These are phyloP conservation scores for Penicillium sp. DNA, from an alignment of 2,329 filamentous ascomycete genomes.

Conservation along the genomic window DNA sequence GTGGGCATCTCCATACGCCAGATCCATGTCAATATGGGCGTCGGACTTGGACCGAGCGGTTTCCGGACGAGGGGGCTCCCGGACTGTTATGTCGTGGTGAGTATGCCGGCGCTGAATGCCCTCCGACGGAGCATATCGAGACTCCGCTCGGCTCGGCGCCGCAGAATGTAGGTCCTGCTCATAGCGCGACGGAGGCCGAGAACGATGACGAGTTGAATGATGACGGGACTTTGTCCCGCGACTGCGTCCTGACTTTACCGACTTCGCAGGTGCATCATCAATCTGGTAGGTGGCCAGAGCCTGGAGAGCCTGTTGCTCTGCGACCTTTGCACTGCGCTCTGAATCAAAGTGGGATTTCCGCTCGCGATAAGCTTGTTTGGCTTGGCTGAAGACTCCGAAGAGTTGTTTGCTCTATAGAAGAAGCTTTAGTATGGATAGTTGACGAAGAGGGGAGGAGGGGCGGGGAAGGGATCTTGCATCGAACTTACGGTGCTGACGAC, in stretches of 20 bases:
- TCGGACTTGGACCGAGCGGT: slow-evolving; percentile 38
- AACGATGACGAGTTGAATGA: slow-evolving; percentile 33
- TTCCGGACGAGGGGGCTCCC: slow-evolving; percentile 29
- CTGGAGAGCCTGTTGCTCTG: slow-evolving; percentile 64
- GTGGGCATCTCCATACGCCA: slow-evolving; percentile 86
- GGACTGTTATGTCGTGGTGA: slow-evolving; percentile 37
- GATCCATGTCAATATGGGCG: slow-evolving; percentile 75
- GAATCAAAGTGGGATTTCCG: slow-evolving; percentile 81
- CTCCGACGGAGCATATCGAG: slow-evolving; percentile 24
- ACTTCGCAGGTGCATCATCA: slow-evolving; percentile 53
- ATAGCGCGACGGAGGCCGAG: slow-evolving; percentile 28
- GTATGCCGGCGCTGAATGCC: slow-evolving; percentile 45
- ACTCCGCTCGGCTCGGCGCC: slow-evolving; percentile 20
- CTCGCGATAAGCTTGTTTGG: slow-evolving; percentile 83
- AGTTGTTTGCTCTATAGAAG: slow-evolving; percentile 78
- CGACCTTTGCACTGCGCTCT: slow-evolving; percentile 64
- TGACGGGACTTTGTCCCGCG: slow-evolving; percentile 33
- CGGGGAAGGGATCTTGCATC: slow-evolving; percentile 24
- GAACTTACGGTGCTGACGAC: slow-evolving; percentile 79
- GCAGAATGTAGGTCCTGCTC: slow-evolving; percentile 38
- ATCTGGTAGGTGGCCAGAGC: slow-evolving; percentile 56
- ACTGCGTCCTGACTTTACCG: slow-evolving; percentile 49
- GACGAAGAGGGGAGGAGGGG: slow-evolving; percentile 2
- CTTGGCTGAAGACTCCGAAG: slow-evolving; percentile 88
- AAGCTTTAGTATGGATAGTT: slow-evolving; percentile 23